A percentile compares a stretch with the other conserved stretches of the same genome.
phyloP scores from a whole-genome alignment of 257 asterid genomes.

The Salvia rosmarinus region DNA sequence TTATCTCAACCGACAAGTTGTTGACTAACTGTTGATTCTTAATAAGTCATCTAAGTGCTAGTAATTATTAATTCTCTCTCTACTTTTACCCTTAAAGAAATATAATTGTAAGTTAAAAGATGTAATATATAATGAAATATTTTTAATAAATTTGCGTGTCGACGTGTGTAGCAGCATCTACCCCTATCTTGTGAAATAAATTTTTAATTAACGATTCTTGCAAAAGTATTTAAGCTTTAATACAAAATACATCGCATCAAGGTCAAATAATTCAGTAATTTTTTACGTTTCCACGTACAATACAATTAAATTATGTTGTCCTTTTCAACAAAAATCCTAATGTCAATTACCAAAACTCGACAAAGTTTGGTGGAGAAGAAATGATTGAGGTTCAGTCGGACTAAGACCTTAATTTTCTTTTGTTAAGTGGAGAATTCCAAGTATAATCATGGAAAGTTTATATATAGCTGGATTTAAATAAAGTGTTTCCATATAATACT shows the following conservation, averaged over 20 bases:
- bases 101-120: not conserved
- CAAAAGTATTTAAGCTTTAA: slow-evolving; percentile 10
- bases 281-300: not conserved
- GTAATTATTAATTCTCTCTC: not conserved
- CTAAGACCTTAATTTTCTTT: not conserved
- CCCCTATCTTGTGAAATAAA: slow-evolving; percentile 16
- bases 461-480: no score
- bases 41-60: slow-evolving; percentile 4
- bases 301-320: not conserved
- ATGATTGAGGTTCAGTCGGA: slow-evolving; percentile 29
- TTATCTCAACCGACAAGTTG: slow-evolving; percentile 30
- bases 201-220: not conserved
- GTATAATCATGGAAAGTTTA: no score
- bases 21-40: slow-evolving; percentile 26
- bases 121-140: not conserved
- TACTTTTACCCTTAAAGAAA: not conserved
- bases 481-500: no score
- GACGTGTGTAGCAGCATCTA: slow-evolving; percentile 31
- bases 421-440: no score
- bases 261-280: slow-evolving; percentile 9
- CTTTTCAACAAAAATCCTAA: not conserved
- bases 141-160: not conserved
- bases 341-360: not conserved
- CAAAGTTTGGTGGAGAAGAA: slow-evolving; percentile 18
- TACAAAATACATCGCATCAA: slow-evolving; percentile 15